Percentiles rank a stretch among this genome's conserved stretches.
Conservation (phyloP, 2,329 filamentous ascomycete species). For the Colletotrichum aenigma region DNA sequence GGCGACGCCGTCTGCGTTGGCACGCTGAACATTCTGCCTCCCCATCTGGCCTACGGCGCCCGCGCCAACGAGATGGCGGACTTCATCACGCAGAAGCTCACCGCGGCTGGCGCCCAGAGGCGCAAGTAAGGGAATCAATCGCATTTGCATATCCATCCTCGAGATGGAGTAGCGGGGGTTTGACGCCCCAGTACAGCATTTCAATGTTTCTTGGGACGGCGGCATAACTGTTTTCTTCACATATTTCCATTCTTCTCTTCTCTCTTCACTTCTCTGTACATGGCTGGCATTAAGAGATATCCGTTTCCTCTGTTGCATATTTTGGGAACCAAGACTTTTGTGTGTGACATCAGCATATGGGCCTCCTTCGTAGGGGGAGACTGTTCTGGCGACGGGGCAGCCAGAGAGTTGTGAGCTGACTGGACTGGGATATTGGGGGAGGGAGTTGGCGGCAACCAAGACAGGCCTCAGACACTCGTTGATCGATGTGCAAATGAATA, state of each 20-base stretch:
- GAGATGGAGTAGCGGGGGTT: background rate
- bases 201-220: background rate
- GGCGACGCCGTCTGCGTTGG: conserved; percentile 42
- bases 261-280: background rate
- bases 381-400: background rate
- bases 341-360: background rate
- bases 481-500: background rate
- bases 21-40: conserved; percentile 34
- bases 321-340: background rate
- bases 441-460: background rate
- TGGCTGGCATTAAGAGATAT: background rate
- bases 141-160: background rate
- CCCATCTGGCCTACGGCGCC: conserved; percentile 40
- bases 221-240: background rate
- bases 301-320: background rate
- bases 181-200: background rate
- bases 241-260: background rate
- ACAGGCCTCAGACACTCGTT: background rate
- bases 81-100: conserved; percentile 27
- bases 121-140: conserved; percentile 6
- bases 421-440: background rate
- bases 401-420: background rate
- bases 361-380: background rate
- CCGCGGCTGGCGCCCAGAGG: conserved; percentile 14
- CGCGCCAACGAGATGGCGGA: conserved; percentile 33